Evolutionary conservation across 1,139 yeast species (phyloP).

Genomic region (Diutina pseudorugosa): DNA sequence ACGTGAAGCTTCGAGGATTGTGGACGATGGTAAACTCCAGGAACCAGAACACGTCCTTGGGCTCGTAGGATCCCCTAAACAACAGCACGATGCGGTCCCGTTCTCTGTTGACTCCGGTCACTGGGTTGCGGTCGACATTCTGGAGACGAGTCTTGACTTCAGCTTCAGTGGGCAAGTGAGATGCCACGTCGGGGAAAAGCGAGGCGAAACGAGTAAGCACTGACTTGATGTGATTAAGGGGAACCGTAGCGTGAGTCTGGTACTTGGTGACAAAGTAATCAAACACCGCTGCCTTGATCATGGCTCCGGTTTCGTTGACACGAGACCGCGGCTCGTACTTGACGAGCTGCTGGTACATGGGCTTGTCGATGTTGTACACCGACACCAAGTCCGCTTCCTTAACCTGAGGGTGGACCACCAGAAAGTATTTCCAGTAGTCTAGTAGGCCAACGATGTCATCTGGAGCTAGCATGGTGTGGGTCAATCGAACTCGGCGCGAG

Average conservation of each 20-base stretch:
- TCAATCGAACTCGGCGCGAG: not conserved
- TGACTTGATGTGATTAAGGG: not conserved
- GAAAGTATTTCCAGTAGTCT: not conserved
- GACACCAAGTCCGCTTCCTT: not conserved
- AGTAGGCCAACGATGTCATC: not conserved
- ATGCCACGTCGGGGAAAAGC: not conserved
- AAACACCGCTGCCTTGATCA: not conserved
- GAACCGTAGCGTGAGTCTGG: not conserved
- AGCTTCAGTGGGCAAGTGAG: not conserved
- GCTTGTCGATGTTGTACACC: not conserved
- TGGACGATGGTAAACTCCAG: not conserved
- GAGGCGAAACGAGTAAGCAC: not conserved
- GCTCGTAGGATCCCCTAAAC: not conserved
- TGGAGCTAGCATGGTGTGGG: not conserved
- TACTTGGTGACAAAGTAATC: not conserved
- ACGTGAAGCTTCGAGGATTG: not conserved
- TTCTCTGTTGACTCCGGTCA: not conserved
- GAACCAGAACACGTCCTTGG: slow-evolving; percentile 2
- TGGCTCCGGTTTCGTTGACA: not conserved
- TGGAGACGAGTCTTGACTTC: not conserved
- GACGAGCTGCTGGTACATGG: not conserved
- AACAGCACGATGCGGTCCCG: not conserved
- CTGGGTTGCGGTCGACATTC: not conserved
- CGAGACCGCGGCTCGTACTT: not conserved
- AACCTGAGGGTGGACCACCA: not conserved